Conservation (phyloP, 768 basidiomycete genomes). For the Mycena galericulata region DNA sequence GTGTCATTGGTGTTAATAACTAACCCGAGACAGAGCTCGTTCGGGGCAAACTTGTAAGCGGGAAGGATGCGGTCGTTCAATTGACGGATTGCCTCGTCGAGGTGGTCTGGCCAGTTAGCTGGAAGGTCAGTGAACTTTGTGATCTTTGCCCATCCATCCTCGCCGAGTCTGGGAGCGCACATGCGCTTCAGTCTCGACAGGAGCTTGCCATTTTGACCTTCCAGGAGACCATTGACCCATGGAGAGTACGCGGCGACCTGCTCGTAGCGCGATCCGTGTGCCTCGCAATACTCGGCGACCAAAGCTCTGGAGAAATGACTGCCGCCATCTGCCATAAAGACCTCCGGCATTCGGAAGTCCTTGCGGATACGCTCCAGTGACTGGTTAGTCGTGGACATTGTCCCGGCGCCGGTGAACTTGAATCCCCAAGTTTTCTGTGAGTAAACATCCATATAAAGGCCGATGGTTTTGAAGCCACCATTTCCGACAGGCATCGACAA, state of each 20-base stretch:
- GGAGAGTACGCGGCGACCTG: slow-evolving; percentile 39
- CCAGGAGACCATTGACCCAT: slow-evolving; percentile 45
- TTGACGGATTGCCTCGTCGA: slow-evolving; percentile 32
- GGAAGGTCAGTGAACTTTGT: slow-evolving; percentile 33
- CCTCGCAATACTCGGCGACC: slow-evolving; percentile 31
- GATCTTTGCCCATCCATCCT: slow-evolving; percentile 19
- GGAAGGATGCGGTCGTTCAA: slow-evolving; percentile 44
- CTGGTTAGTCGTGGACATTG: slow-evolving; percentile 7
- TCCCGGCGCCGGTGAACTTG: slow-evolving; percentile 23
- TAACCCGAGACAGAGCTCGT: slow-evolving; percentile 47
- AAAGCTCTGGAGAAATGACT: slow-evolving; percentile 38
- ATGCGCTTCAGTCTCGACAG: slow-evolving; percentile 34
- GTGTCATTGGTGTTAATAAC: slow-evolving; percentile 43
- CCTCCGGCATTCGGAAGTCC: slow-evolving; percentile 20
- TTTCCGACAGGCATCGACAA: slow-evolving; percentile 38
- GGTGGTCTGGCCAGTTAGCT: slow-evolving; percentile 37
- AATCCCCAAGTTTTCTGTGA: slow-evolving; percentile 39
- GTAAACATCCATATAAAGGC: slow-evolving; percentile 35
- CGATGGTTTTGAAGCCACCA: slow-evolving; percentile 36
- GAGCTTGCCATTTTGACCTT: slow-evolving; percentile 40
- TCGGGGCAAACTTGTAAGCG: slow-evolving; percentile 20
- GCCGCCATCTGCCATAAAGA: slow-evolving; percentile 42
- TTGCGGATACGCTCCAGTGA: slow-evolving; percentile 33
- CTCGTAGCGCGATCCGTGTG: slow-evolving; percentile 23
- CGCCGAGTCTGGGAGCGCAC: slow-evolving; percentile 37